Evolutionary conservation across 2,329 filamentous ascomycete species (phyloP), one percentile per base, ranked within the genome.

Genomic region (Stagonosporopsis rhizophila): DNA sequence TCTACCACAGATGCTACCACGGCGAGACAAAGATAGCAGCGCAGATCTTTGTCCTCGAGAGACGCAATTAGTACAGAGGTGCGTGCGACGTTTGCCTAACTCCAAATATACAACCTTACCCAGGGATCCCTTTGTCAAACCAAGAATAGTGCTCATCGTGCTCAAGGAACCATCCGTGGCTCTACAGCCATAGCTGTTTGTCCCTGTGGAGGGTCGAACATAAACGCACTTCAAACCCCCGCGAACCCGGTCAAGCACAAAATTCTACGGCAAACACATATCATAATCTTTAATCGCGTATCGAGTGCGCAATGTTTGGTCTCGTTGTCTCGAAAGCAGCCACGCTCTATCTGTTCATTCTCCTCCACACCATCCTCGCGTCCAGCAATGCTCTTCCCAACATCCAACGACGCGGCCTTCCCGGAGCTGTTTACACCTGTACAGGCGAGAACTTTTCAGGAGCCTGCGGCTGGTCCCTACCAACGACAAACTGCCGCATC

Each of bases 401-500:
- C 15, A 51, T 71, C 17, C 59, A 64, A 17, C 63, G 62, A 9
- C 71, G 71, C 32, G 71, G 70, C n/a, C 71, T 75, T 20, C 69
- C 72, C 17, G 72, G 72, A 22, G 72, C 70, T 20, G 69, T 74
- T 19, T 75, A 74, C 60, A 67, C 68, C 12, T 75, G 72, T 60
- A 65, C 64, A 6, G 55, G 42, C 11, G 38, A 56, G 25, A 66
- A 74, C 37, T 75, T 74, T 45, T 44, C 56, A 12, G 70, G 68
- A 14, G 35, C 62, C 52, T 75, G 72, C 55, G 64, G 59, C 44
- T 75, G 72, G 72, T 64, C 59, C 2, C 39, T 59, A 1, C 69
- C 69, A 15, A 59, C 58, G 7, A 58, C 58, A 12, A 47, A 56
- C 34, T 74, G 72, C 44, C 62, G 62, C 37, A 70, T 71, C 17